Conservation (phyloP, 2,329 filamentous ascomycete species). For the Colletotrichum cereale region DNA sequence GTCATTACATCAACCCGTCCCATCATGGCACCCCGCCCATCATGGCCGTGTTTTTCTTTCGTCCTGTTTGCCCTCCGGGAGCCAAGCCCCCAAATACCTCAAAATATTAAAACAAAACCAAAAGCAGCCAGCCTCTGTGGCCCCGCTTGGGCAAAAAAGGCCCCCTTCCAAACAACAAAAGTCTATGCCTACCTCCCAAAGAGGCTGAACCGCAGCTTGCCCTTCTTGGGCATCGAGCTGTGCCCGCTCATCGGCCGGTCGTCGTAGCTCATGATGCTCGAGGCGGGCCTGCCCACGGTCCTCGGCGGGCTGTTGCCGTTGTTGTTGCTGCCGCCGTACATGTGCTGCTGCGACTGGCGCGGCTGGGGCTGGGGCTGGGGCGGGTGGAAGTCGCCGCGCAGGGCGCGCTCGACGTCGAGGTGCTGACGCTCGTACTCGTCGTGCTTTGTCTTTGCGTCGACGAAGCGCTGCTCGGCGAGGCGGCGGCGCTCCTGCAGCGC, state of each 20-base stretch:
- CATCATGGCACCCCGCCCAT: not conserved
- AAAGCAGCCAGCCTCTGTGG: not conserved
- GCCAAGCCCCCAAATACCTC: slow-evolving; percentile 1
- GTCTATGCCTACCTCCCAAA: slow-evolving; percentile 37
- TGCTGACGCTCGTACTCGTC: slow-evolving; percentile 59
- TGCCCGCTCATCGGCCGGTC: slow-evolving; percentile 37
- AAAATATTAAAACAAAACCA: not conserved
- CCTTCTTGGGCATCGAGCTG: slow-evolving; percentile 34
- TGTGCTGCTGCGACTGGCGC: slow-evolving; percentile 31
- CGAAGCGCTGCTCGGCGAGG: slow-evolving; percentile 55
- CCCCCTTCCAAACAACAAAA: not conserved
- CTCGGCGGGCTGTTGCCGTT: slow-evolving; percentile 28
- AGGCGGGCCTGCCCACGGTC: slow-evolving; percentile 29
- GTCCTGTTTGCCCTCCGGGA: not conserved
- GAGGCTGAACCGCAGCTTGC: slow-evolving; percentile 38
- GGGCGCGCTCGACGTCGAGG: slow-evolving; percentile 55
- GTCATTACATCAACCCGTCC: slow-evolving; percentile 1
- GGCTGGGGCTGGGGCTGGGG: slow-evolving; percentile 12
- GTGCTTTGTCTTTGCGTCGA: slow-evolving; percentile 58
- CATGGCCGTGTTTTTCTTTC: not conserved
- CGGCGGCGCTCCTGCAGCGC: slow-evolving; percentile 55
- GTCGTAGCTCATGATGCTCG: slow-evolving; percentile 40
- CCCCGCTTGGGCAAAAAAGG: not conserved
- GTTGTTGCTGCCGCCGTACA: slow-evolving; percentile 29
- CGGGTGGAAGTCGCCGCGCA: slow-evolving; percentile 52